Evolutionary conservation across 345 rosid species (phyloP), one percentile per base, ranked within the genome.

Genomic region (Pugionium cornutum): DNA sequence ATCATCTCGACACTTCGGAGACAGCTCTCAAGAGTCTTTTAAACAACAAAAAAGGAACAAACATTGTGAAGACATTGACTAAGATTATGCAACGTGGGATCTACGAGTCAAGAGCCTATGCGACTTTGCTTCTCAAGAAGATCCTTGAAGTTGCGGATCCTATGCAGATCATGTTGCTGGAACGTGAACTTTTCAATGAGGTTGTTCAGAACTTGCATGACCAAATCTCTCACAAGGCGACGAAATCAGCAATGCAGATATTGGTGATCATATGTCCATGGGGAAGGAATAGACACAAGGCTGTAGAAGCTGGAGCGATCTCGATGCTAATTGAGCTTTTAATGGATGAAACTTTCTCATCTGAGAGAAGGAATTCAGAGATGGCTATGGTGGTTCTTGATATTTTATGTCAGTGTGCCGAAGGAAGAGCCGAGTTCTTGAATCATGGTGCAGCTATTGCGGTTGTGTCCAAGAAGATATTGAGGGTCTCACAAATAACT

Each of bases 401-500:
- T 69, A 62, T 70, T 35, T 54, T 87, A 42, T 89, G 91, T 56
- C 78, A 70, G 62, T 82, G 85, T 36, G 96, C 97, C 0, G 96
- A 89, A 58, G 98, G 98, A 63, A 79, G 98, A 56, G 81, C 92
- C 5, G 87, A 83, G 73, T 75, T 89, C 35, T 63, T 89, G 54
- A 65, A 67, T 28, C 96, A 92, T 30, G 80, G 82, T 1, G 88
- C 88, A 0, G 89, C 91, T 48, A 39, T 92, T 5, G 96, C 96
- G 0, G 80, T 85, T 2, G 91, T 92, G 33, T 81, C 86, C 2
- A 87, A 89, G 67, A 92, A 79, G 83, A 87, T 92, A 46, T 82
- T 92, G 47, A 81, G 91, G 80, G 86, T 89, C 53, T 88, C 98
- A 1, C 77, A 66, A 18, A 71, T 78, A 55, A 88, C 81, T 5